Base-by-base conservation (phyloP, 257 asterid genomes). In the Vinca minor region DNA sequence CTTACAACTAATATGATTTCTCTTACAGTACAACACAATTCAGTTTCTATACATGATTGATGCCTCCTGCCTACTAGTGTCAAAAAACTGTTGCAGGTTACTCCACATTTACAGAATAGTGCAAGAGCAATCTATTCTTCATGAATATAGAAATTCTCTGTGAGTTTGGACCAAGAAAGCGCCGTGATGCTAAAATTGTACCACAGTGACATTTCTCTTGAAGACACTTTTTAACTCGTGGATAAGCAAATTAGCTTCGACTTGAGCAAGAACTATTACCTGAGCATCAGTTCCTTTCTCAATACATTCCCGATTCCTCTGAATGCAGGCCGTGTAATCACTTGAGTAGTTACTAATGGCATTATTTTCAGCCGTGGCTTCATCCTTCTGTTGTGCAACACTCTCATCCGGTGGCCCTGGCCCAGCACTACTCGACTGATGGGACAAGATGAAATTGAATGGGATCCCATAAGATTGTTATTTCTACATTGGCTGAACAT, bases 201-300 rank as follows among this genome's bases (percentile, higher is more conserved):
- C 26, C 21, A 26, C 23, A 14, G 18, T n/a, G 18, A 63, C 29
- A 8, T 18, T 44, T 29, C 34, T 18, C 28, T n/a, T 29, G 15
- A 29, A 11, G 17, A 7, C 26, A 38, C 17, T 13, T 15, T 54
- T 26, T 23, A 25, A 41, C 1, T 65, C 55, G 3, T 39, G 57
- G 29, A 31, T 14, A 12, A 20, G 42, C 29, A 21, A 62, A 18
- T 44, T 5, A 7, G 35, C 46, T 18, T 57, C 50, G 35, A 57
- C 18, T 21, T 25, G 8, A 28, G 49, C 35, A 26, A 28, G 36
- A 56, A 39, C 67, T 41, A 66, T 36, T 84, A 91, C 98, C 98
- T 88, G 98, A 70, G 84, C 84, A 75, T 88, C 96, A 65, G 82
- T 86, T 73, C 89, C 95, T 79, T 91, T 91, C 73, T 84, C 88